These are phyloP conservation scores for Nakazawaea molendinolei DNA, from an alignment of 805 yeast species.

Conservation along the genomic window DNA sequence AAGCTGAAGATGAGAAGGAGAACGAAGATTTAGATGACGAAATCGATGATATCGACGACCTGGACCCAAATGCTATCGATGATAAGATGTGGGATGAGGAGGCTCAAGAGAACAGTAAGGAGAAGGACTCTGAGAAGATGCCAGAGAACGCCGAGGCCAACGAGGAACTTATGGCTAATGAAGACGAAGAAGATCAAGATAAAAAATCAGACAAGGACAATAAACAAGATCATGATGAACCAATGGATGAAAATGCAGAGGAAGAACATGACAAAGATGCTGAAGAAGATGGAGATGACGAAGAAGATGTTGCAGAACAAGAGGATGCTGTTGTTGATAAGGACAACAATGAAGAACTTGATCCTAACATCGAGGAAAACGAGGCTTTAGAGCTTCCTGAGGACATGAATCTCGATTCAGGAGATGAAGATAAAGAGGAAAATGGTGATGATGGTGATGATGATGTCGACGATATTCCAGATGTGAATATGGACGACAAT, in stretches of 20 bases:
- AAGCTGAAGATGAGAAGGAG: conserved; percentile 45
- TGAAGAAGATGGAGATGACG: conserved; percentile 52
- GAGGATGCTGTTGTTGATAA: conserved; percentile 71
- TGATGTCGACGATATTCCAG: conserved; percentile 22
- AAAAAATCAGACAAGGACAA: conserved; percentile 27
- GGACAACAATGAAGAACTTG: conserved; percentile 62
- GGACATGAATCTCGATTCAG: conserved; percentile 84
- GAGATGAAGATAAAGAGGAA: conserved; percentile 49
- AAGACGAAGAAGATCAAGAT: conserved; percentile 30
- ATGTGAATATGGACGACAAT: conserved; percentile 26
- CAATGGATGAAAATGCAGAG: conserved; percentile 32
- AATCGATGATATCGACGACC: conserved; percentile 79
- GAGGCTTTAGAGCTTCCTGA: conserved; percentile 91
- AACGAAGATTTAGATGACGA: conserved; percentile 82
- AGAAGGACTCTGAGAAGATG: conserved; percentile 71
- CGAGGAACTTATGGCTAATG: conserved; percentile 45
- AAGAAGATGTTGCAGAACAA: conserved; percentile 75
- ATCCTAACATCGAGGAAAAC: conserved; percentile 69
- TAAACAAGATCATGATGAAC: conserved; percentile 26
- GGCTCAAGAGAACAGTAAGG: conserved; percentile 67
- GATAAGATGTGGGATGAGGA: conserved; percentile 99
- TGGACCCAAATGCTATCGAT: conserved; percentile 92
- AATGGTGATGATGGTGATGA: conserved; percentile 26
- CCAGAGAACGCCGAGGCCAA: conserved; percentile 49
- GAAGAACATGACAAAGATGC: conserved; percentile 43